Base-by-base conservation (phyloP, 2,329 filamentous ascomycete species). In the Penicillium expansum region DNA sequence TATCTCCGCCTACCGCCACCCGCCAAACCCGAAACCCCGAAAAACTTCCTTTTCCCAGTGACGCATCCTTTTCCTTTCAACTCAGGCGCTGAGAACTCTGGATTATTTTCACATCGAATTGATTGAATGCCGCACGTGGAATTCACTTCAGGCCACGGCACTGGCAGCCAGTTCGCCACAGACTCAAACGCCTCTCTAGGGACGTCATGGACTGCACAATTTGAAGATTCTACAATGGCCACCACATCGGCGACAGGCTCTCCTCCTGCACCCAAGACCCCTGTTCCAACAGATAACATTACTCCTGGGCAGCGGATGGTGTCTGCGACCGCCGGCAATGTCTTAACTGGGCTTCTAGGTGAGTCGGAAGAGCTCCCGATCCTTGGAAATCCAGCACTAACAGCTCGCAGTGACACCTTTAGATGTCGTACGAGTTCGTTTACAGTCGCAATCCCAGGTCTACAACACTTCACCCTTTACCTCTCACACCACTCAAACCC, bases 341-440 rank as follows among this genome's bases (percentile, higher is more conserved):
- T 99, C 56, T 74, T 97, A 61, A 97, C 93, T 9, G 94, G 92
- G 20, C 76, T 97, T 27, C 83, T 97, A 41, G 91, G 92, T 96
- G 82, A 63, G 84, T 71, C 56, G 24, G 22, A 57, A 56, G 16
- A 48, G 51, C 29, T 41, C 38, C 38, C 29, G 30, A 33, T 50
- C 24, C 38, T 47, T 30, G 13, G 20, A 35, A 29, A 24, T 29
- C 11, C 27, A 39, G 18, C 7, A 38, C 62, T 59, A 51, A 66
- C 58, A 39, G 42, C 55, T 58, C 20, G n/a, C 64, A 95, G 93
- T 96, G 32, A 99, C 94, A 5, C 94, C 94, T 45, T 87, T 99
- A 51, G 94, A 99, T 71, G 94, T 99, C 61, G 94, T 99, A 59
- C 91, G 94, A 60, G 91, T 99, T 45, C 91, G 94, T 60, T 82